Conservation (phyloP, 2,329 filamentous ascomycete genomes). For the Arthrinium phaeospermum region DNA sequence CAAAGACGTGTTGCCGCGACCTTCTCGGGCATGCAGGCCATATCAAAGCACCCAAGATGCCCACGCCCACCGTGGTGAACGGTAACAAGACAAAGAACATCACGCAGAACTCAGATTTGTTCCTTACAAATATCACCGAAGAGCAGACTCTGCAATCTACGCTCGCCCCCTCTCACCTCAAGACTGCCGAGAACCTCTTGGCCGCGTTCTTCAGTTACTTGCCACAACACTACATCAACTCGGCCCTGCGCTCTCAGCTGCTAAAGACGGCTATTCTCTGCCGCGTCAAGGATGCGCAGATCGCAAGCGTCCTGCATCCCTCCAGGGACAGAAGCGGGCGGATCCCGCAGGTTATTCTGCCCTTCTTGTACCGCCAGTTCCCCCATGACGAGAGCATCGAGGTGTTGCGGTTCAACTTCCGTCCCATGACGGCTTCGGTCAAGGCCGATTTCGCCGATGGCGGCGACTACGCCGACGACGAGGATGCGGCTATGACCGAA, state of each 20-base stretch:
- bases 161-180: conserved; percentile 53
- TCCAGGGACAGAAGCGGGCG: conserved; percentile 67
- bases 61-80: conserved; percentile 40
- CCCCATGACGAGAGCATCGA: conserved; percentile 71
- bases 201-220: conserved; percentile 65
- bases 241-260: conserved; percentile 73
- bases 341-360: conserved; percentile 76
- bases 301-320: conserved; percentile 83
- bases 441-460: conserved; percentile 41
- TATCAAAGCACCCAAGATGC: conserved; percentile 47
- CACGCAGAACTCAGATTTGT: conserved; percentile 73
- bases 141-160: conserved; percentile 38
- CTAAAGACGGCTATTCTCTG: conserved; percentile 82
- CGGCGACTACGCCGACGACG: conserved; percentile 43
- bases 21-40: conserved; percentile 63
- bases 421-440: conserved; percentile 41
- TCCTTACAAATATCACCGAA: conserved; percentile 57
- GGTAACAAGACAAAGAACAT: conserved; percentile 48
- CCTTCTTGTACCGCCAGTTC: conserved; percentile 74
- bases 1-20: conserved; percentile 77
- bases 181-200: conserved; percentile 67
- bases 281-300: conserved; percentile 72
- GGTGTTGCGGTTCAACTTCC: conserved; percentile 67
- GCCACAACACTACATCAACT: conserved; percentile 70
- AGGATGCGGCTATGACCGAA: conserved; percentile 32